Evolutionary conservation across 805 yeast genomes (phyloP), one percentile per base, ranked within the genome.

Genomic region (Candida nemodendra): DNA sequence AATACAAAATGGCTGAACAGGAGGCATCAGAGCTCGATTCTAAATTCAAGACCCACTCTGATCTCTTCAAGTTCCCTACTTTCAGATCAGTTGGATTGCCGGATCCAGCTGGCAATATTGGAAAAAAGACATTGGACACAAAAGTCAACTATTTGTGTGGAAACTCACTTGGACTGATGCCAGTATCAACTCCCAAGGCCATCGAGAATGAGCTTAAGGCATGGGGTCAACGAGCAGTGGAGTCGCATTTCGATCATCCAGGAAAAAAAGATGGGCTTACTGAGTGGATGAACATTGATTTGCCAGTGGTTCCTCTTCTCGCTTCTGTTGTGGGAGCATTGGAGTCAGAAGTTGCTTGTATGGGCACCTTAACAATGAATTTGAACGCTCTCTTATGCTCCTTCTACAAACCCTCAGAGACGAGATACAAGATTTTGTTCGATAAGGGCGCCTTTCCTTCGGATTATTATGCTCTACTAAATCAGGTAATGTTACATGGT

Each of bases 141-240:
- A 39, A 48, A 7, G 66, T 75, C 9, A 67, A 73, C 16, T 91
- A 90, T 56, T 67, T 90, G 32, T 88, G 96, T 62, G 98, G 98
- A 2, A 91, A 90, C 65, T 87, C 96, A n/a, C 74, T 90, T 5
- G 98, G 98, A 0, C 64, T 90, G 42, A 84, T 88, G 90, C 97
- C 98, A 0, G 66, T 62, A 34, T 55, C 66, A 6, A 80, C 90
- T 0, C 66, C 75, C 23, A 45, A 48, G 5, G 84, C 84, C 12
- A 65, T 90, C 12, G 61, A 62, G 33, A 71, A 66, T 27, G 97
- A 90, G 59, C 65, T 90, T 33, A 74, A 79, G 47, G 95, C 93
- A 0, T 90, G 98, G 98, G 69, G 77, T 21, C 68, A 59, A 18
- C 66, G 89, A 23, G 98, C 81, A 2, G 98, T 90, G 6, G 89